Evolutionary conservation across 768 basidiomycete species (phyloP), one percentile per base, ranked within the genome.

Genomic region (Kwoniella dendrophila): DNA sequence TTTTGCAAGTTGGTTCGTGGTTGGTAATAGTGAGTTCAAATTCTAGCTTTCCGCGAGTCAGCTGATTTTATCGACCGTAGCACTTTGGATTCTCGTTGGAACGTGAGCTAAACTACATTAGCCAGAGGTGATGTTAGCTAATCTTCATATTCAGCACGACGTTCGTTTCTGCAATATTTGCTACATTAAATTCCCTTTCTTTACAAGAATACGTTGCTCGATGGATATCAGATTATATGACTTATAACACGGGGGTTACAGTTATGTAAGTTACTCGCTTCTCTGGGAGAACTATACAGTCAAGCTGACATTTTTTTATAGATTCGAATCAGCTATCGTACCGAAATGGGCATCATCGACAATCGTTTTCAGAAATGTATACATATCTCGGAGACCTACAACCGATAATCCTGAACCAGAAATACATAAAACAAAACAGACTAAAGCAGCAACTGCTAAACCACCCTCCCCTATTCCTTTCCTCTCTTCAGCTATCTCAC

Each of bases 291-390:
- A n/a, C 27, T 51, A 30, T n/a, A 22, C 32, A 56, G 16, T n/a
- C 18, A 38, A 26, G 55, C 56, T 50, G 48, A 45, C 40, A 41
- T 14, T 33, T 29, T 36, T 1, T 60, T 27, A 27, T 55, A 77
- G 73, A 55, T 97, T 97, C 77, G 96, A 99, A 79, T 92, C 90
- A 4, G 96, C 96, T 30, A 94, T 98, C 70, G 94, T 98, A 10
- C 95, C 96, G 2, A 93, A 92, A 77, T 96, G 94, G 92, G 90
- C 92, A 65, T 91, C 94, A 71, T 94, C 92, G 10, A 88, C 89
- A 14, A 88, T 99, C 56, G 93, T 93, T 0, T 95, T 99, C 84
- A 92, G 92, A 77, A 96, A 97, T 69, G 94, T 98, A 44, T 98
- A 90, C 71, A 83, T 99, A 47, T 94, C 92, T 24, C 87, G 92